Percentiles rank a stretch among this genome's conserved stretches.
phyloP scores from a whole-genome alignment of 202 grass and related monocot genomes.

The Alloteropsis angusta region DNA sequence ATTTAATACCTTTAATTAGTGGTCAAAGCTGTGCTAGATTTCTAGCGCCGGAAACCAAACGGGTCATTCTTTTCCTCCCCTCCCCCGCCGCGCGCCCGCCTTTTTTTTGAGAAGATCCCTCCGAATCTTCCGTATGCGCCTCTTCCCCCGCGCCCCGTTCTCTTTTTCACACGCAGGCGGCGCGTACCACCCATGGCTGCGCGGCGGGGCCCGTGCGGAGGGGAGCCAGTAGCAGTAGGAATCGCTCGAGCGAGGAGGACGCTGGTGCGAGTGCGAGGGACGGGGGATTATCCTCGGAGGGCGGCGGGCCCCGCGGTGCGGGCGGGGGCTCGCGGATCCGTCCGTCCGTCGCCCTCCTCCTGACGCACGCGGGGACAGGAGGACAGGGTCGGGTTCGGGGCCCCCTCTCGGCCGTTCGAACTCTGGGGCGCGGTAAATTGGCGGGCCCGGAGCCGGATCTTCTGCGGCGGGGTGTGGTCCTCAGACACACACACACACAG shows the following conservation, averaged over 20 bases:
- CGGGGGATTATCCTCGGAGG: constrained; percentile 2
- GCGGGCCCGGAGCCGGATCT: background rate
- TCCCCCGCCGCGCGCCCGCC: background rate
- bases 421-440: background rate
- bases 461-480: background rate
- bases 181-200: background rate
- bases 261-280: background rate
- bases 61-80: background rate
- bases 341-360: background rate
- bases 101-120: background rate
- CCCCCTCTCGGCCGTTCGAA: background rate
- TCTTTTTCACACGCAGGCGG: background rate
- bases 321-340: background rate
- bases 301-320: background rate
- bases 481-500: background rate
- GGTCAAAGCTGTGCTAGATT: too few species aligned
- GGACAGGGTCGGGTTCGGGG: background rate
- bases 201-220: rapidly evolving
- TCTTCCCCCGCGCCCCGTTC: background rate
- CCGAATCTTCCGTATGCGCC: constrained; percentile 9
- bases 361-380: background rate
- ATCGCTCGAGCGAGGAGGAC: too few species aligned
- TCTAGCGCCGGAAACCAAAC: too few species aligned
- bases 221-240: background rate
- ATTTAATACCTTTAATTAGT: too few species aligned